Base-by-base conservation (phyloP, 352 stramenopile species). In the Pythium biforme region DNA sequence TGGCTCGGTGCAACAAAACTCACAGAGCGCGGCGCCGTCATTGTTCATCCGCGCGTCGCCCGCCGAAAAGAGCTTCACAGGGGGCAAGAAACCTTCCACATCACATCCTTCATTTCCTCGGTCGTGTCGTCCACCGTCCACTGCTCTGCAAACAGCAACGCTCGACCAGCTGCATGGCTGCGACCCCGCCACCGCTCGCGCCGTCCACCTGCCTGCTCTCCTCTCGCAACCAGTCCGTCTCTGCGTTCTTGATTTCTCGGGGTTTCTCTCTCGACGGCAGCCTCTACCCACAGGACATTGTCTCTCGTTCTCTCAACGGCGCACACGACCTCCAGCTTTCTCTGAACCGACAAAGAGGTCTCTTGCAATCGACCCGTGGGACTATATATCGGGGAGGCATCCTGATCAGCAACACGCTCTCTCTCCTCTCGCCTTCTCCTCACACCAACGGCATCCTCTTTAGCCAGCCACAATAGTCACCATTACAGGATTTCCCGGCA, bases 401-500 rank as follows among this genome's bases (percentile, higher is more conserved):
- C 62, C 31, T 69, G 54, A 58, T 68, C 60, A 72, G 51, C 62
- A 76, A 43, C 37, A 17, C 37, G 37, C 14, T 43, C 37, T 40
- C 34, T 43, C 37, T 43, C 37, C 37, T 43, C 49, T 31, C 40
- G 8, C 8, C 40, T 12, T 4, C 37, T 43, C 37, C n/a, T 47
- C 40, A 26, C 40, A 26, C n/a, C 8, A 26, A 25, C 6, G 14
- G 40, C 40, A 54, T 54, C 41, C 50, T 63, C 37, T 51, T 70
- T 53, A 55, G 53, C 54, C n/a, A 75, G 49, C 45, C 47, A 63
- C 62, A 25, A 61, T 69, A 49, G 29, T 68, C 43, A 69, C 63
- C 63, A 86, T 81, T 69, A 70, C 68, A 64, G 53, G 43, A 63
- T 70, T 64, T 64, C 53, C 53, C n/a, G 33, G 25, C 22, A 54